Percentiles rank a stretch among this genome's conserved stretches.
phyloP scores from a whole-genome alignment of 129 eudicot genomes.

The Lactuca sativa region DNA sequence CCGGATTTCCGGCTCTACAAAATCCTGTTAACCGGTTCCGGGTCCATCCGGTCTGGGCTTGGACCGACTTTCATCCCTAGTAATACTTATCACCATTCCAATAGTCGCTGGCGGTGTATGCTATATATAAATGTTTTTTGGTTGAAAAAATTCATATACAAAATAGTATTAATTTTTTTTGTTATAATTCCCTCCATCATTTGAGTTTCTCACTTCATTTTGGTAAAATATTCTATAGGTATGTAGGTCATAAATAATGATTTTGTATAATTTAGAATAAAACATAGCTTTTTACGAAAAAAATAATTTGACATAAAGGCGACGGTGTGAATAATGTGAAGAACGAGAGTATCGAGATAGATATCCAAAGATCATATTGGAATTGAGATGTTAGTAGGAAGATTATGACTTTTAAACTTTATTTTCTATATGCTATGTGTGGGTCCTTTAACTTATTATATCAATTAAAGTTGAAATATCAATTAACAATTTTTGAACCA shows the following conservation, averaged over 20 bases:
- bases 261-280: background rate
- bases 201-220: too few species aligned
- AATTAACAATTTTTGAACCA: background rate
- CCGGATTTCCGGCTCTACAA: too few species aligned
- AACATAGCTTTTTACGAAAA: background rate
- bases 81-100: too few species aligned
- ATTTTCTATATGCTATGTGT: conserved; percentile 24
- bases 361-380: conserved; percentile 38
- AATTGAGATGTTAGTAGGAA: conserved; percentile 32
- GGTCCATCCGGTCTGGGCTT: too few species aligned
- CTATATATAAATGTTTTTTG: too few species aligned
- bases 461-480: background rate
- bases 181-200: too few species aligned
- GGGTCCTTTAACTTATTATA: conserved; percentile 20
- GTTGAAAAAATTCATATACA: too few species aligned
- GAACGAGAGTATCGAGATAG: conserved; percentile 41
- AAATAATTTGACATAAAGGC: conserved; percentile 12
- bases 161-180: too few species aligned
- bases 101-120: too few species aligned
- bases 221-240: background rate
- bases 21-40: too few species aligned
- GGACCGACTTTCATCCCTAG: too few species aligned
- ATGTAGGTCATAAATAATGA: background rate
- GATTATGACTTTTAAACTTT: conserved; percentile 34
- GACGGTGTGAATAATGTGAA: conserved; percentile 29